Evolutionary conservation across 2,329 filamentous ascomycete genomes (phyloP).

Genomic region (Xylaria arbuscula): DNA sequence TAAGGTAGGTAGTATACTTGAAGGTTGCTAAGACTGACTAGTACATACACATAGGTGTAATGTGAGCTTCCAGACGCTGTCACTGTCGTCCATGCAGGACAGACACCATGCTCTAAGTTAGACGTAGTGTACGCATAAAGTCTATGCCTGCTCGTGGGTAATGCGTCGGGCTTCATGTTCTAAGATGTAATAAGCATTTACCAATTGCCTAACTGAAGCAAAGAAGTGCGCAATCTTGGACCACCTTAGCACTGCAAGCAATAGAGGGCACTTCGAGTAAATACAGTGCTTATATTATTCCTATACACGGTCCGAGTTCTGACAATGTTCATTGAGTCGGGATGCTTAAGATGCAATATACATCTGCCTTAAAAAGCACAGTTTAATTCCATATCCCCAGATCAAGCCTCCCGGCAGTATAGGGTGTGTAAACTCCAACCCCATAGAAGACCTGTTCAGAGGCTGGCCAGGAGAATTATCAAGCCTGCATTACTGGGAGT

Average conservation of each 20-base stretch:
- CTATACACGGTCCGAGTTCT: neutral
- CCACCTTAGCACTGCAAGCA: neutral
- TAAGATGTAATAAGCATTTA: neutral
- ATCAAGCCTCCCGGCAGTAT: neutral
- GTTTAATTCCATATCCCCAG: neutral
- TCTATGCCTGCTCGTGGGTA: neutral
- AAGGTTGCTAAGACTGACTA: no score
- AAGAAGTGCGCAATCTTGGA: neutral
- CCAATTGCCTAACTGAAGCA: neutral
- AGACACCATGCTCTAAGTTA: neutral
- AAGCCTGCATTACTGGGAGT: slow-evolving; percentile 14
- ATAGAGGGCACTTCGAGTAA: neutral
- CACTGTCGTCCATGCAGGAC: neutral
- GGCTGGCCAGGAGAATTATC: slow-evolving; percentile 7
- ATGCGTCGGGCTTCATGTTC: neutral
- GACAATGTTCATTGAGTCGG: neutral
- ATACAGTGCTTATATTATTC: neutral
- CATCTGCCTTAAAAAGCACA: no score
- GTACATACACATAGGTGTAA: neutral
- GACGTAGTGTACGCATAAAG: neutral
- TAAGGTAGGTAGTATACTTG: neutral
- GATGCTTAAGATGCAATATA: no score
- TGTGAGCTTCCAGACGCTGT: neutral
- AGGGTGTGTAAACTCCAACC: neutral
- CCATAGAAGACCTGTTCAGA: neutral